Conservation (phyloP, 345 rosid species). For the Citrus maxima region DNA sequence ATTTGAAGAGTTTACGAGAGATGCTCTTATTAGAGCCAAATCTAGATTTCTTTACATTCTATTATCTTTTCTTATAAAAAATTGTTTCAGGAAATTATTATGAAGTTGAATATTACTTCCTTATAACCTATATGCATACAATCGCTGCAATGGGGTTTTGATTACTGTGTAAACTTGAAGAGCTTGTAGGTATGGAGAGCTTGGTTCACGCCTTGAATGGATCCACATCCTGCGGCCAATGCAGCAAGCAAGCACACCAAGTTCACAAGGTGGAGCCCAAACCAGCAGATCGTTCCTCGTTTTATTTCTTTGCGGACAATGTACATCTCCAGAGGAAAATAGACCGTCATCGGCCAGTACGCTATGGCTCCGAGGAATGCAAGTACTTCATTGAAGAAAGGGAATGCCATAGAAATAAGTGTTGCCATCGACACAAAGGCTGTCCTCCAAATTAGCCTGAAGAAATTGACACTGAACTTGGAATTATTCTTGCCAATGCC, state of each 20-base stretch:
- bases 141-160: neutral
- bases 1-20: no score
- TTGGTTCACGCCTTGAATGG: constrained; percentile 18
- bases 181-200: constrained; percentile 11
- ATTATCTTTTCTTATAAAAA: no score
- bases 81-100: no score
- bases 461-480: neutral
- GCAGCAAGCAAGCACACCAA: constrained; percentile 20
- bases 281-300: constrained; percentile 5
- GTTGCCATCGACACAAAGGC: constrained; percentile 13
- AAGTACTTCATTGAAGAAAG: constrained; percentile 30
- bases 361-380: constrained; percentile 24
- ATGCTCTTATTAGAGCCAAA: no score
- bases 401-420: constrained; percentile 24
- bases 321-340: constrained; percentile 31
- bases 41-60: no score
- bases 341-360: constrained; percentile 28
- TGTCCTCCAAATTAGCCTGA: constrained; percentile 27
- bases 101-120: no score
- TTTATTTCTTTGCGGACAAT: constrained; percentile 19
- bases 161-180: neutral
- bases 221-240: constrained; percentile 17
- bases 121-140: neutral
- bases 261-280: constrained; percentile 13
- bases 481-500: neutral